A percentile compares a stretch with the other conserved stretches of the same genome.
phyloP scores from a whole-genome alignment of 2,329 filamentous ascomycete species.

The Xylaria sp. region DNA sequence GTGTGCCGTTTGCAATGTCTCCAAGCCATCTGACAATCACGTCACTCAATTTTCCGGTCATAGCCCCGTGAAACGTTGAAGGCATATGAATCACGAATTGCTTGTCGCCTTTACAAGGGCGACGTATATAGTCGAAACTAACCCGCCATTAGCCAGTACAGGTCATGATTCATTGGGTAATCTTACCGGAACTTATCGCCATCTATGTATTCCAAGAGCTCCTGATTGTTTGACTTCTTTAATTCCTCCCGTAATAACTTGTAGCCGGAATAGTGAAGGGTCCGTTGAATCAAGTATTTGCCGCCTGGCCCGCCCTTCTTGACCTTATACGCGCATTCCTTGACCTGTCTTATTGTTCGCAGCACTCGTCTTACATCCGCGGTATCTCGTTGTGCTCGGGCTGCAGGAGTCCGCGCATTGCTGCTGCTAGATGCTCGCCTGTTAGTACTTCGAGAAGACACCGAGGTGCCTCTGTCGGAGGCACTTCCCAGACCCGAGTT shows the following conservation, averaged over 20 bases:
- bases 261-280: slow-evolving; percentile 16
- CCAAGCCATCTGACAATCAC: slow-evolving; percentile 7
- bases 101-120: slow-evolving; percentile 21
- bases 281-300: slow-evolving; percentile 22
- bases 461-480: slow-evolving; percentile 5
- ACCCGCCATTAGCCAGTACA: neutral
- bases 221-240: slow-evolving; percentile 5
- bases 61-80: slow-evolving; percentile 1
- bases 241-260: slow-evolving; percentile 19
- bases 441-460: slow-evolving; percentile 11
- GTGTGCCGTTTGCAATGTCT: neutral
- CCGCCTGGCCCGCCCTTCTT: slow-evolving; percentile 18
- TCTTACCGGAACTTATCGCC: slow-evolving; percentile 12
- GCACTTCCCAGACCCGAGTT: neutral
- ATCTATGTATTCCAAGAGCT: slow-evolving; percentile 5
- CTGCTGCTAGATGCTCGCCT: neutral
- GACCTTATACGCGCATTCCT: neutral
- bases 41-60: slow-evolving; percentile 1
- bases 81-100: slow-evolving; percentile 27
- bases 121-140: slow-evolving; percentile 24
- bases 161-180: neutral
- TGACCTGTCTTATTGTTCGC: slow-evolving; percentile 20
- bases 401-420: neutral
- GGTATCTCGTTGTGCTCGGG: slow-evolving; percentile 9
- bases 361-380: slow-evolving; percentile 17